Conservation (phyloP, 305 asterid species). For the Andrographis paniculata region DNA sequence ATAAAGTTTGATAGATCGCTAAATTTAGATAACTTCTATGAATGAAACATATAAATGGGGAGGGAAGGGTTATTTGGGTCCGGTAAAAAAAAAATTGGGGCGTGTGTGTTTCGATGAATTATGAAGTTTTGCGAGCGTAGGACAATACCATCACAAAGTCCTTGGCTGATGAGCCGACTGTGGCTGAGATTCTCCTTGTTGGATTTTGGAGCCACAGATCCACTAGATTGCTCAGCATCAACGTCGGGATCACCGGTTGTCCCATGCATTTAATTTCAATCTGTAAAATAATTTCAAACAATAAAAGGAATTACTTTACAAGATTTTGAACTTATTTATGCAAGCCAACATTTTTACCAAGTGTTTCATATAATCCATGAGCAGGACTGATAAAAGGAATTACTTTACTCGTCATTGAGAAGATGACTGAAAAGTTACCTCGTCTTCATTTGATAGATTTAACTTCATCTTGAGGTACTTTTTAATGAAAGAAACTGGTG, state of each 20-base stretch:
- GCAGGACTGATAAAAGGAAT: slow-evolving; percentile 1
- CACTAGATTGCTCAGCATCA: slow-evolving; percentile 51
- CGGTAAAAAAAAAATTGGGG: background rate
- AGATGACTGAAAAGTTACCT: slow-evolving; percentile 39
- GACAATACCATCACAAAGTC: slow-evolving; percentile 76
- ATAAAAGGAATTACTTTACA: background rate
- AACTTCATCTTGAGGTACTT: slow-evolving; percentile 78
- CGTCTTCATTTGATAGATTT: slow-evolving; percentile 68
- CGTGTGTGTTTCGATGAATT: background rate
- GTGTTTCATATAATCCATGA: background rate
- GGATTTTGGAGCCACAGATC: slow-evolving; percentile 71
- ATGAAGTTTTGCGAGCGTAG: slow-evolving; percentile 42
- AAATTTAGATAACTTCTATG: no score
- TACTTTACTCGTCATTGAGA: background rate
- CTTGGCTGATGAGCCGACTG: slow-evolving; percentile 84
- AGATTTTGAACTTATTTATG: background rate
- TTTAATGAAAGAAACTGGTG: slow-evolving; percentile 67
- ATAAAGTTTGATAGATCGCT: no score
- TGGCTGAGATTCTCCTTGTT: slow-evolving; percentile 44
- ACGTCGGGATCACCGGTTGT: slow-evolving; percentile 51
- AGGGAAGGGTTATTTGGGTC: no score
- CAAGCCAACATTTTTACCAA: slow-evolving; percentile 2
- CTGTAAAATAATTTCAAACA: slow-evolving; percentile 23
- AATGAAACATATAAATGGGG: no score
- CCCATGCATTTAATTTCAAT: slow-evolving; percentile 89